Base-by-base conservation (phyloP, 2,329 filamentous ascomycete species). In the Fusarium sublunatum region DNA sequence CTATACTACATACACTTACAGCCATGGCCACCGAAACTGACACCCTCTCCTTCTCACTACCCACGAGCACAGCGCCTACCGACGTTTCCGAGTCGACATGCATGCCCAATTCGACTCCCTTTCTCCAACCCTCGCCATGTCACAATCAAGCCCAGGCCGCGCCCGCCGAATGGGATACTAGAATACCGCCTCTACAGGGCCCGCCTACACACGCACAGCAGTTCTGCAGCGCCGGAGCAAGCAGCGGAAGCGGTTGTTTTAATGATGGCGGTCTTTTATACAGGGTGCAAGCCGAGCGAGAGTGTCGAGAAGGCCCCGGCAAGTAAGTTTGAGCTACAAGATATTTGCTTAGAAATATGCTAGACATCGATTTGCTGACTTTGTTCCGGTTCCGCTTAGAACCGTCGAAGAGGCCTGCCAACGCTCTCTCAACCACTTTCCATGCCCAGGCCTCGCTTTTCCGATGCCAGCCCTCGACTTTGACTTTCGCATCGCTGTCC, bases 401-500 rank as follows among this genome's bases (percentile, higher is more conserved):
- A 76, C 70, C 49, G 73, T 78, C 51, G 76, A 78, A 58, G 76
- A 78, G 47, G 70, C 74, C 13, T 76, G 74, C 57, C 74, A 76
- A 57, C 75, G 76, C 38, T 72, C 76, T 9, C 70, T 78, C 15
- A 72, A 75, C 42, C 76, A 78, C 48, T 78, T 78, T 34, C 77
- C 78, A n/a, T 76, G 78, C 60, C 77, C 81, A 15, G 69, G 73
- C 36, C 62, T 82, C 31, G 74, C 74, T 5, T 77, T 83, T 46
- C 81, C 82, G 12, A 76, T 78, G 66, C 81, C 81, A 6, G 76
- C 74, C 34, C 75, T 83, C 45, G 77, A 76, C 46, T 81, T 83
- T 41, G 81, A 84, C 66, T 83, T 84, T 63, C 80, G 81, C 52
- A 79, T 84, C 70, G 78, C 79, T 36, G 81, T 83, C 12, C 74